phyloP scores from a whole-genome alignment of 2,329 filamentous ascomycete species.

The Grosmannia penicillata region DNA sequence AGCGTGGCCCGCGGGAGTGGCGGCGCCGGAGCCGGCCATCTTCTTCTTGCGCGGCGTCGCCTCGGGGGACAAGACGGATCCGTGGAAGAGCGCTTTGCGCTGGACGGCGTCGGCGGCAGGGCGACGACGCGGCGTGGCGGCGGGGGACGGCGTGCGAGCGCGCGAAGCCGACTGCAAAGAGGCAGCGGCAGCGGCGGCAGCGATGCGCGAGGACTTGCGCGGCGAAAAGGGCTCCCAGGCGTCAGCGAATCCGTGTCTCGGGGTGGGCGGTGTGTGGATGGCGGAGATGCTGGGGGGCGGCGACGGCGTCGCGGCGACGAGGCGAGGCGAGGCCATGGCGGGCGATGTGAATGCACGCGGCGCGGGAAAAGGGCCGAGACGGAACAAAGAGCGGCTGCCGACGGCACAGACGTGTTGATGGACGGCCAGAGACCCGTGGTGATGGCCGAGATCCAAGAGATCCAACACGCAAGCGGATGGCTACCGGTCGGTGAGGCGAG shows the following conservation, averaged over 20 bases:
- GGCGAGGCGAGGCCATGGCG: neutral
- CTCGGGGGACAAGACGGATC: conserved; percentile 20
- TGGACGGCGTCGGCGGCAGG: conserved; percentile 6
- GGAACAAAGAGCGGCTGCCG: too few relatives aligned
- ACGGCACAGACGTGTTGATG: too few relatives aligned
- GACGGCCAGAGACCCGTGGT: too few relatives aligned
- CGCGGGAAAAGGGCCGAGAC: neutral
- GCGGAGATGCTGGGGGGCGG: conserved; percentile 36
- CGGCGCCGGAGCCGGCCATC: conserved; percentile 26
- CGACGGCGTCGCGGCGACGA: conserved; percentile 39
- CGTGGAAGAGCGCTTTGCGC: conserved; percentile 1
- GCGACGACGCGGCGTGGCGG: conserved; percentile 12
- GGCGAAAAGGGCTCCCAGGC: conserved; percentile 59
- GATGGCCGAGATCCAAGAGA: conserved; percentile 2
- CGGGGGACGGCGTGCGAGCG: conserved; percentile 40
- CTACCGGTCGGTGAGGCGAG: neutral
- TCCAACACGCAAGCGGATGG: too few relatives aligned
- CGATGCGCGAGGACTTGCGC: conserved; percentile 53
- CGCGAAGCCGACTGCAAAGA: conserved; percentile 14
- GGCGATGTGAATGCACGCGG: neutral
- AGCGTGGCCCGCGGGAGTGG: conserved; percentile 15
- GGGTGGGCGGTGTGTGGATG: conserved; percentile 56
- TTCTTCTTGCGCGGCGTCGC: conserved; percentile 37
- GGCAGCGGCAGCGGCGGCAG: conserved; percentile 29
- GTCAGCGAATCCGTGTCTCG: conserved; percentile 52